Percentiles rank a stretch among this genome's conserved stretches.
Conservation (phyloP, 768 basidiomycete species). For the Russula earlei region DNA sequence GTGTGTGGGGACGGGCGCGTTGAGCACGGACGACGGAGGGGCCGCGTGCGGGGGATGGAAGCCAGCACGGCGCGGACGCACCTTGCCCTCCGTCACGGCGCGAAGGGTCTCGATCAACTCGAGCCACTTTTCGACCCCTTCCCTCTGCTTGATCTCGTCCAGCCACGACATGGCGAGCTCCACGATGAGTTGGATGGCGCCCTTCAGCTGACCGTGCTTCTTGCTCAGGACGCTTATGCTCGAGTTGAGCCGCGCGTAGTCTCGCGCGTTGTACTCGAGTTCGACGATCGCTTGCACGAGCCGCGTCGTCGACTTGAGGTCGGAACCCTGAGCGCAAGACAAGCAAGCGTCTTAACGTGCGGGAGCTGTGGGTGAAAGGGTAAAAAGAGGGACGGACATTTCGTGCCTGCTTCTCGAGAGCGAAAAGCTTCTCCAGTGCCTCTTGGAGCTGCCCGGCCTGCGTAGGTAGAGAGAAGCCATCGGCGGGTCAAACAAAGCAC, state of each 20-base stretch:
- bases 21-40: too few relatives aligned
- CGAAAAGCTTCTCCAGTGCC: conserved; percentile 80
- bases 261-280: conserved; percentile 60
- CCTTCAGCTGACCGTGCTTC: conserved; percentile 96
- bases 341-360: not conserved
- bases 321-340: conserved; percentile 61
- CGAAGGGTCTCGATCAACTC: conserved; percentile 85
- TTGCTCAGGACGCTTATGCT: conserved; percentile 68
- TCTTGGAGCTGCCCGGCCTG: conserved; percentile 81
- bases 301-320: conserved; percentile 83
- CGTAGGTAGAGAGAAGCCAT: conserved; percentile 1
- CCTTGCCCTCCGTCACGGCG: conserved; percentile 94
- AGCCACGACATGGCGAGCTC: conserved; percentile 80
- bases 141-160: conserved; percentile 56
- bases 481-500: not conserved
- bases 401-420: conserved; percentile 91
- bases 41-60: too few relatives aligned
- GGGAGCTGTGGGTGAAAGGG: not conserved
- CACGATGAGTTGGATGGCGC: conserved; percentile 82
- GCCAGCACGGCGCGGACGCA: conserved; percentile 26
- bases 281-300: conserved; percentile 67
- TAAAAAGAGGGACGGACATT: conserved; percentile 47
- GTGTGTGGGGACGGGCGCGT: not conserved
- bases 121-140: conserved; percentile 71
- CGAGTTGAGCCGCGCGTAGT: conserved; percentile 63